Base-by-base conservation (phyloP, 148 eudicot species). In the Heliosperma pusillum region DNA sequence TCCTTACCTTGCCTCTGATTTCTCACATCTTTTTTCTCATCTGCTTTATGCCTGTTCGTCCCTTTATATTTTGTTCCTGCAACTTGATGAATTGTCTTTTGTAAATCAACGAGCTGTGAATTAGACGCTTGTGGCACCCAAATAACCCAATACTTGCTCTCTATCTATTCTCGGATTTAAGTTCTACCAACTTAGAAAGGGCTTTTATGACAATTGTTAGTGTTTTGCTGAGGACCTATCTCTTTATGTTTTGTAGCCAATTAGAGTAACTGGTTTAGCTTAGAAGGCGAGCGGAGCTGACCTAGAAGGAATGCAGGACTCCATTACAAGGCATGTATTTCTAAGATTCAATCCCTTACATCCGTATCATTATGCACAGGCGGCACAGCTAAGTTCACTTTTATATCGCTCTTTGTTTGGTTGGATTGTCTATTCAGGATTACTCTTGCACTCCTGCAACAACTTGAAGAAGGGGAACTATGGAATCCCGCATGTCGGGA, bases 261-360 rank as follows among this genome's bases (percentile, higher is more conserved):
- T 80, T 29, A 85, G 73, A 13, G 72, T 73, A 19, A 24, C 75
- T 66, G 80, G 76, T 58, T 74, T 74, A 69, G 57, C 71, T 42
- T 74, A 81, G 45, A 71, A 81, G 71, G 42, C 83, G 16, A 80
- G 76, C 45, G 81, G 73, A 22, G 82, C 82, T 55, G 80, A 64
- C 25, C 56, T 76, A 1, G 82, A 75, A 79, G 77, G 81, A 76
- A 75, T 78, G 70, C 80, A 72, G 66, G 77, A 80, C 50, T 61
- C 81, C 2, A 82, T 77, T 44, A 74, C 74, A 26, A 86, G 94
- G 91, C 90, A 86, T 63, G 91, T 72, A 20, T 67, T 33, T 80
- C 44, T 25, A 5, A 56, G 27, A 26, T 60, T 71, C 24, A 22
- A 60, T 55, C n/a, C 19, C 12, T 17, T 19, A 16, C 72, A 53